Conservation (phyloP, 495 filamentous ascomycete species). For the Penicillium canescens region DNA sequence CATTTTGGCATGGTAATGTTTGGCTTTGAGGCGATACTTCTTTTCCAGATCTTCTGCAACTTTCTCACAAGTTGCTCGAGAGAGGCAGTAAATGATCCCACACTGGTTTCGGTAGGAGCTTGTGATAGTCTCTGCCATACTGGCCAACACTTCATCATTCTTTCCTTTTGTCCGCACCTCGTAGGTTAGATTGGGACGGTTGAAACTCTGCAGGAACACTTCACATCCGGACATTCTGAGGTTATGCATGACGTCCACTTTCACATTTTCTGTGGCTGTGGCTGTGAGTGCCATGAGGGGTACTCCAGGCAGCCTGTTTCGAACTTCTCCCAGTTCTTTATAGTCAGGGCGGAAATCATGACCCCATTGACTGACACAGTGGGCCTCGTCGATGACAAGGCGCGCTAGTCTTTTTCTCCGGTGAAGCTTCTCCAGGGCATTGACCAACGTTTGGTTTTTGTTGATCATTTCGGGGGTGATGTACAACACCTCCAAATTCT, state of each 20-base stretch:
- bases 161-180: slow-evolving; percentile 66
- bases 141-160: slow-evolving; percentile 56
- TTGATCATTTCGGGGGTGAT: slow-evolving; percentile 96
- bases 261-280: slow-evolving; percentile 91
- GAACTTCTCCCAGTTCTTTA: slow-evolving; percentile 74
- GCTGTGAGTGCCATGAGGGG: slow-evolving; percentile 94
- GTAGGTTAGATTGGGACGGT: slow-evolving; percentile 88
- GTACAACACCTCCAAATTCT: slow-evolving; percentile 82
- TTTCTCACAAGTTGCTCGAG: slow-evolving; percentile 77
- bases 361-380: slow-evolving; percentile 98
- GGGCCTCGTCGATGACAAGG: slow-evolving; percentile 95
- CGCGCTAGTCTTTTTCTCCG: slow-evolving; percentile 70
- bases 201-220: slow-evolving; percentile 87
- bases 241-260: slow-evolving; percentile 84
- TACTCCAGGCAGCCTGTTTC: slow-evolving; percentile 67
- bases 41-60: slow-evolving; percentile 67
- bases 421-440: slow-evolving; percentile 63
- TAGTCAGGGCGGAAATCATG: slow-evolving; percentile 99
- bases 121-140: slow-evolving; percentile 72
- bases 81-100: slow-evolving; percentile 94
- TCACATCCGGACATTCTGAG: slow-evolving; percentile 76
- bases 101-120: slow-evolving; percentile 63
- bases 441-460: slow-evolving; percentile 66
- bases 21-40: slow-evolving; percentile 65
- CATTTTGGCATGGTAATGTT: slow-evolving; percentile 86